Base-by-base conservation (phyloP, 2,329 filamentous ascomycete genomes). In the Arthroderma uncinatum region DNA sequence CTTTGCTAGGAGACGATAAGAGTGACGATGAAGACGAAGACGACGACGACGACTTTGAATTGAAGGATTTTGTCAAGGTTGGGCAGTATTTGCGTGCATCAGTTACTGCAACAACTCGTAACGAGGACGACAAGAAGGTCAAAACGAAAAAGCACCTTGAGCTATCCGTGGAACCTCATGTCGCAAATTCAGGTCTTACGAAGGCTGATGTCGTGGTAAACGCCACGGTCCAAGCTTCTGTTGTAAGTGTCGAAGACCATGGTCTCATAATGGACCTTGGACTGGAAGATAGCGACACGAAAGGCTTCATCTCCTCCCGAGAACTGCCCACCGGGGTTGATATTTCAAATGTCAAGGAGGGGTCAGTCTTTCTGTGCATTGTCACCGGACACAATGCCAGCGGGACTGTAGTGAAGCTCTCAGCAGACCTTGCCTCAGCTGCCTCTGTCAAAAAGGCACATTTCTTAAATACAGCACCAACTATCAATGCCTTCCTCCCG, bases 231-330 rank as follows among this genome's bases (percentile, higher is more conserved):
- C 94, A 97, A 79, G 92, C 90, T 1, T 86, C 90, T 0, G 85
- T 98, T 25, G 74, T 81, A 54, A 98, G 92, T 71, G 86, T 94
- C n/a, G 92, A 98, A 71, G 94, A 98, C 65, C 91, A 95, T 67
- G 93, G 93, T 60, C 80, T 93, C 58, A 82, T 97, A 57, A 95
- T 98, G 89, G 89, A 96, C 64, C 74, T 97, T 37, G 89, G 89
- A 16, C 76, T 97, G 5, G 78, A 83, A 36, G 82, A 83, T 55
- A 74, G 79, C 33, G 79, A 82, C 37, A 70, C 91, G 55, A 57
- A 50, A 59, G 93, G 88, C 2, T 98, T 98, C 73, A 78, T 98
- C 67, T 82, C 89, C 4, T 87, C 86, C 60, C 89, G 86, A 67
- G 90, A 96, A 68, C 75, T 96, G 16, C 87, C 88, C 53, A 69